Base-by-base conservation (phyloP, 768 basidiomycete genomes). In the Lactifluus piperatus region DNA sequence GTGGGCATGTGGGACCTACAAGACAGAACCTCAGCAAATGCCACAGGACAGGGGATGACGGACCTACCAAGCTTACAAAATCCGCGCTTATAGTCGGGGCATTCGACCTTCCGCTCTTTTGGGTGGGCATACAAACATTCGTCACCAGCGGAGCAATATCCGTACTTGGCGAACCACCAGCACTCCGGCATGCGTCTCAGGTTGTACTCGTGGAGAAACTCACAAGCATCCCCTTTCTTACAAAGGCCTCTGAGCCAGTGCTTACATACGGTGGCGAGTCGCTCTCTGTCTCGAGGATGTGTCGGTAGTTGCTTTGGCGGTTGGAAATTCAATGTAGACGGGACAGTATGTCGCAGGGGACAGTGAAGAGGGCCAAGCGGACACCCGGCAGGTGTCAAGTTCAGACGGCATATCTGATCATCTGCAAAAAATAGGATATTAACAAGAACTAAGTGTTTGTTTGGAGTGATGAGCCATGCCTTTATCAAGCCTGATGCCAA, bases 181-280 rank as follows among this genome's bases (percentile, higher is more conserved):
- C 97, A 98, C 71, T 97, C 92, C 6, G 97, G 97, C 94, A 98
- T 98, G 61, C 91, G 86, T 59, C 97, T 77, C 51, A 99, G 80
- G 71, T 98, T 97, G 77, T 97, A 99, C 75, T 98, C 97, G 74
- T 99, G 97, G 69, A 98, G 79, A 72, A 98, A 99, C 75, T 98
- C 97, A 75, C 97, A 99, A 26, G 88, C 86, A 69, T 94, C 90
- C 54, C 94, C 95, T 72, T 98, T 98, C 76, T 98, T 98, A 74
- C 97, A 98, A 18, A 99, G 79, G 14, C 97, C 97, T 57, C 97
- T 83, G 44, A 99, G 82, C 89, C 95, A 98, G 74, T 98, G 97
- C 74, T 98, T 98, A 76, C 97, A 99, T 18, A 99, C 94, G 2
- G 95, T 97, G 22, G 88, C 82, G 44, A 92, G 77, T 44, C 89